phyloP scores from a whole-genome alignment of 192 early-diverging fungal species.

The Allomyces arbusculus region DNA sequence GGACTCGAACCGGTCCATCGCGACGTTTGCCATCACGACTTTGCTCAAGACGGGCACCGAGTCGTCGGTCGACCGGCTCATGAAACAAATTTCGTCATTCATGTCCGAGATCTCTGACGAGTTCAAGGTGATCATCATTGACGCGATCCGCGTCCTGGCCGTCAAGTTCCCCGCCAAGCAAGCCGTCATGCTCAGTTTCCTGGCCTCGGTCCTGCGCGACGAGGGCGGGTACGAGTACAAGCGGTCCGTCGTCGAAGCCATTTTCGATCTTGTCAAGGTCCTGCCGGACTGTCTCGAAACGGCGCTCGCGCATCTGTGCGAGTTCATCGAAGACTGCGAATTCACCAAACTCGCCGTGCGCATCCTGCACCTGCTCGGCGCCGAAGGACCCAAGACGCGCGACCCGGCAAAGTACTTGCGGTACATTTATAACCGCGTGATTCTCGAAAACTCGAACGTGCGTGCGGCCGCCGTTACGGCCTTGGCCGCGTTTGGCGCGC shows the following conservation, averaged over 20 bases:
- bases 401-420: conserved; percentile 88
- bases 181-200: conserved; percentile 72
- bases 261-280: conserved; percentile 83
- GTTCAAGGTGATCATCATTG: conserved; percentile 98
- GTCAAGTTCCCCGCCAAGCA: conserved; percentile 96
- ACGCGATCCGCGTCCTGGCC: conserved; percentile 88
- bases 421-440: conserved; percentile 99
- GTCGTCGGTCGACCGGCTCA: conserved; percentile 86
- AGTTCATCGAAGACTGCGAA: conserved; percentile 99
- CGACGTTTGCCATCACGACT: conserved; percentile 97
- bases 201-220: conserved; percentile 79
- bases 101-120: conserved; percentile 98
- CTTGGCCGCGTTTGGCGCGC: conserved; percentile 78
- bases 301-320: conserved; percentile 86
- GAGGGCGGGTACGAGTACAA: conserved; percentile 98
- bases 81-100: conserved; percentile 97
- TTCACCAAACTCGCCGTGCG: conserved; percentile 97
- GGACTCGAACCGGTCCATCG: conserved; percentile 87
- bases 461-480: conserved; percentile 90
- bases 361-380: conserved; percentile 80
- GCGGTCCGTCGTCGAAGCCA: conserved; percentile 86
- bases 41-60: conserved; percentile 97
- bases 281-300: conserved; percentile 87
- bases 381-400: conserved; percentile 78
- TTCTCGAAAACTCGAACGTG: conserved; percentile 89